These are phyloP conservation scores for Candida michaelii DNA, from an alignment of 805 yeast genomes.

Conservation along the genomic window DNA sequence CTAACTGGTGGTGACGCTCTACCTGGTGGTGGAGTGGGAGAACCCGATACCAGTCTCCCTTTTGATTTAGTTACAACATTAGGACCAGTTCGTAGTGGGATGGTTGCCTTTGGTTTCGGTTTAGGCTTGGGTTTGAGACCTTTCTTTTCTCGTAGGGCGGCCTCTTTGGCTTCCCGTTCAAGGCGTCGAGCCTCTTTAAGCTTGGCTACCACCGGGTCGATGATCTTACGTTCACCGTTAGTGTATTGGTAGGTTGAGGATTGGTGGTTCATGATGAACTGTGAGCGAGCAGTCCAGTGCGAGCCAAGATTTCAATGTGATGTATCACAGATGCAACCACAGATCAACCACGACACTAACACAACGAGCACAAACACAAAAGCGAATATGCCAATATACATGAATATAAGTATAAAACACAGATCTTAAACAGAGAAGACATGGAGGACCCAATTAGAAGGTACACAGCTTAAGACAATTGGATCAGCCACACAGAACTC, in stretches of 20 bases:
- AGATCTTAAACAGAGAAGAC: too few species aligned
- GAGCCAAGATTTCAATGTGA: too few species aligned
- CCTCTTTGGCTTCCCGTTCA: conserved; percentile 48
- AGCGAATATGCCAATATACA: too few species aligned
- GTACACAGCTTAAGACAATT: too few species aligned
- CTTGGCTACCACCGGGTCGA: conserved; percentile 71
- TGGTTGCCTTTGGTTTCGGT: conserved; percentile 11
- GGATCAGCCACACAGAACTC: too few species aligned
- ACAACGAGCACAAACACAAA: too few species aligned
- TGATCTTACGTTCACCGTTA: conserved; percentile 23
- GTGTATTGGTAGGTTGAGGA: conserved; percentile 10
- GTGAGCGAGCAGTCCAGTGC: too few species aligned
- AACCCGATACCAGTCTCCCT: too few species aligned
- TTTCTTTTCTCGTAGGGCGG: conserved; percentile 32
- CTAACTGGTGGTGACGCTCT: neutral
- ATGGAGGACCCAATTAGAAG: too few species aligned
- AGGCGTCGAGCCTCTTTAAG: conserved; percentile 64
- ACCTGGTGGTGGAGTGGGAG: neutral
- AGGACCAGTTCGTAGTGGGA: conserved; percentile 10
- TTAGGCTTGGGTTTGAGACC: conserved; percentile 24
- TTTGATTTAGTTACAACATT: neutral
- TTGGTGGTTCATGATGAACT: conserved; percentile 2
- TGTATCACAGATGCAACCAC: too few species aligned
- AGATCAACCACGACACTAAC: too few species aligned
- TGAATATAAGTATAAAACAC: too few species aligned